phyloP scores from a whole-genome alignment of 805 yeast genomes.

The Limtongozyma cylindracea region DNA sequence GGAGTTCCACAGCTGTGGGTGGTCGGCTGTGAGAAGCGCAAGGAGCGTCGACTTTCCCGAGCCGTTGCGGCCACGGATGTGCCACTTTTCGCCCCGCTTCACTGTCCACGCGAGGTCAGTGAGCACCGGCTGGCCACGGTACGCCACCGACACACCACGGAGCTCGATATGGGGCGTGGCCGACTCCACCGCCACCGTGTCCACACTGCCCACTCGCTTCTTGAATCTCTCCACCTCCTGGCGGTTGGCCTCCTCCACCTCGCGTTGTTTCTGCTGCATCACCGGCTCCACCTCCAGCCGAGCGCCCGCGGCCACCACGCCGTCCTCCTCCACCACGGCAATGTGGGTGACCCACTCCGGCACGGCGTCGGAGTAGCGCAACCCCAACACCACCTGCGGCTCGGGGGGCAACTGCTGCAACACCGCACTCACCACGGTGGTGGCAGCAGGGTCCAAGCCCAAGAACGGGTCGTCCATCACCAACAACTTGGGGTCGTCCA shows the following conservation, averaged over 20 bases:
- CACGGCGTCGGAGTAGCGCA: constrained; percentile 46
- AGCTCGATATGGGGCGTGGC: constrained; percentile 15
- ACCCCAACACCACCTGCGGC: constrained; percentile 44
- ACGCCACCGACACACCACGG: constrained; percentile 34
- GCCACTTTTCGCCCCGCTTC: constrained; percentile 60
- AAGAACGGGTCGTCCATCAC: constrained; percentile 80
- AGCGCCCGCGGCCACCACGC: no score
- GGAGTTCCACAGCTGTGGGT: constrained; percentile 86
- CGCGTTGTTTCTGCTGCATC: no score
- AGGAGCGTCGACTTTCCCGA: constrained; percentile 81
- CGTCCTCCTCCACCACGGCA: constrained; percentile 7
- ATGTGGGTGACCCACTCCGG: constrained; percentile 68
- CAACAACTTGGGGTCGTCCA: constrained; percentile 36
- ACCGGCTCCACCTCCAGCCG: no score
- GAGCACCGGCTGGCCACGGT: constrained; percentile 35
- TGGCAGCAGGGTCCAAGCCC: constrained; percentile 67
- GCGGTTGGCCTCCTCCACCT: background rate
- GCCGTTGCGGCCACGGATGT: constrained; percentile 74
- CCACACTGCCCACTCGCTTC: background rate
- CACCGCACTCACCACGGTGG: constrained; percentile 28
- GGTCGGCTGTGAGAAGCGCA: constrained; percentile 75
- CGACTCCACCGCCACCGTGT: background rate
- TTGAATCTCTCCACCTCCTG: background rate
- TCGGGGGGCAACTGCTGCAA: constrained; percentile 10
- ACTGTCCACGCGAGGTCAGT: constrained; percentile 41